Base-by-base conservation (phyloP, 1,139 yeast species). In the Hemisphaericaspora lyxosophila region DNA sequence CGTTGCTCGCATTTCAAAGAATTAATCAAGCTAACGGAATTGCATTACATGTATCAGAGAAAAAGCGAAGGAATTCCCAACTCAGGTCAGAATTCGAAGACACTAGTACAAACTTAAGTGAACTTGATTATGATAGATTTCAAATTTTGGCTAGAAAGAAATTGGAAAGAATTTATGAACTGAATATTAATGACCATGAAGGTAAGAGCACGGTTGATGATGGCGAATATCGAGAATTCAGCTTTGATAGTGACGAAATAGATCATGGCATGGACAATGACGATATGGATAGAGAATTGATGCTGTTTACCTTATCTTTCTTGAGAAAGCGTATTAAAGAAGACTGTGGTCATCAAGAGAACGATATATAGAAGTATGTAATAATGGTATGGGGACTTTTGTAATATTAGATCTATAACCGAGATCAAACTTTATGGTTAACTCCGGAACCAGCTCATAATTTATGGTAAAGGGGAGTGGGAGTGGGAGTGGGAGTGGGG, bases 281-380 rank as follows among this genome's bases (percentile, higher is more conserved):
- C 4, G 33, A 25, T 8, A 29, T 35, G 29, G 50, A 50, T 30
- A 59, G 55, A 12, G 71, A 61, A 39, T 49, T 64, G 33, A 60
- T 58, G 40, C 51, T 48, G 17, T 62, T 64, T 39, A 55, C 68
- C 1, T 31, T 59, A 20, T 51, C 59, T 2, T 63, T 59, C 40
- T 55, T 70, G 36, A 51, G 72, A 34, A 57, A 50, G 40, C 52
- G 66, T 34, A 54, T 66, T 27, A 58, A 55, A 40, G 59, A 57
- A 11, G 55, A 46, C 15, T 17, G 12, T 20, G 18, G 6, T 7
- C 9, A n/a, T 2, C 3, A 13, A 13, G 17, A 7, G 7, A 13
- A 12, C 28, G 28, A 11, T 24, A n/a, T n/a, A 24, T 24, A 24
- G 26, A 11, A 11, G 7, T 20, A 20, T 4, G 7, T 20, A 20